A percentile compares a stretch with the other conserved stretches of the same genome.
These are phyloP conservation scores for Penicillium robsamsonii DNA, from an alignment of 495 filamentous ascomycete genomes.

Conservation along the genomic window DNA sequence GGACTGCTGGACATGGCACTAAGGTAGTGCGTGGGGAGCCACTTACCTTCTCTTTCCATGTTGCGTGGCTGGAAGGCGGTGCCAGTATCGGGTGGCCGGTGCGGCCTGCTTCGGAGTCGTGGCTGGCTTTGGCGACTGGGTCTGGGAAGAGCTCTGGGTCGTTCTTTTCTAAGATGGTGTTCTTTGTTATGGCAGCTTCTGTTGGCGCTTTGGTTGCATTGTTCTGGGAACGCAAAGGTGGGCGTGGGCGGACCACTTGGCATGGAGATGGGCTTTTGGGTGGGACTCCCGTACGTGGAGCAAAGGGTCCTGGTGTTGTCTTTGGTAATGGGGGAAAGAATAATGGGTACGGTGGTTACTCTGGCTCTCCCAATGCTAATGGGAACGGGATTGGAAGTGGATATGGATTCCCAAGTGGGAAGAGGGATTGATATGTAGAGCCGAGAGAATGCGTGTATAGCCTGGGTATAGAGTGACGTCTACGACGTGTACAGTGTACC, in stretches of 20 bases:
- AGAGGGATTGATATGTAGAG: constrained; percentile 48
- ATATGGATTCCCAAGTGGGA: constrained; percentile 49
- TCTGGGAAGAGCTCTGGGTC: constrained; percentile 12
- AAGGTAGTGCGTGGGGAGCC: constrained; percentile 85
- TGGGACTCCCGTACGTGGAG: constrained; percentile 25
- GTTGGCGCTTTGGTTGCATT: constrained; percentile 47
- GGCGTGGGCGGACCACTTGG: constrained; percentile 31
- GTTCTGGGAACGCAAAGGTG: constrained; percentile 46
- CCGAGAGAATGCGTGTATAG: constrained; percentile 2
- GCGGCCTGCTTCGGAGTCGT: constrained; percentile 31
- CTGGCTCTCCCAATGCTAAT: constrained; percentile 23
- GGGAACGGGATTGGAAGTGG: constrained; percentile 29
- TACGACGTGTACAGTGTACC: constrained; percentile 17
- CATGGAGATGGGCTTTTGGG: constrained; percentile 47
- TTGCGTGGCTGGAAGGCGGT: constrained; percentile 82
- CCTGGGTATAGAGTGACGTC: constrained; percentile 2
- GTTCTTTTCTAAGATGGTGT: constrained; percentile 39
- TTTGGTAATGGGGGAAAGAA: constrained; percentile 46
- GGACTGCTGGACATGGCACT: constrained; percentile 47
- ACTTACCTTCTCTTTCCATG: constrained; percentile 73
- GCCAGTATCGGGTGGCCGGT: constrained; percentile 44
- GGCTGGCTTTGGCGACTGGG: constrained; percentile 37
- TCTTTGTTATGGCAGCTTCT: constrained; percentile 44
- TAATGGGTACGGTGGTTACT: constrained; percentile 55
- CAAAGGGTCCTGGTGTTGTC: constrained; percentile 34